These are phyloP conservation scores for Echeveria elegans DNA, from an alignment of 164 flowering plant species.

Conservation along the genomic window DNA sequence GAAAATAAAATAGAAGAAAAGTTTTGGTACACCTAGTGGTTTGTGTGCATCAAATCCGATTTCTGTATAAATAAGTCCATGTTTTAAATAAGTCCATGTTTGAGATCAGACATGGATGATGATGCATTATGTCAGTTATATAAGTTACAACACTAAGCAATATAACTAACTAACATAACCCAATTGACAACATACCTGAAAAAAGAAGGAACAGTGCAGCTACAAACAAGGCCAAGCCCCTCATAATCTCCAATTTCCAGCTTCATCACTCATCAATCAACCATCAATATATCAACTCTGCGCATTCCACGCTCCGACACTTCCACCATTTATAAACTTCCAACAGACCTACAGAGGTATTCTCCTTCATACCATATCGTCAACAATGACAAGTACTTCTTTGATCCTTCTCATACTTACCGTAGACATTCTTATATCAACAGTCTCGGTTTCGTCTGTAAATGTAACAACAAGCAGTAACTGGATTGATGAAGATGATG, in stretches of 20 bases:
- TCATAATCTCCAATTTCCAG: not conserved
- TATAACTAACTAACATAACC: too few relatives aligned
- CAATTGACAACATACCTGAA: not conserved
- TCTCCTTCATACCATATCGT: not conserved
- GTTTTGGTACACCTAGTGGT: too few relatives aligned
- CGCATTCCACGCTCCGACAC: not conserved
- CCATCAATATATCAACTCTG: not conserved
- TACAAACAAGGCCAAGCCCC: not conserved
- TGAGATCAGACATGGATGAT: too few relatives aligned
- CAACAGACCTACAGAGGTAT: not conserved
- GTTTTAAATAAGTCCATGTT: too few relatives aligned
- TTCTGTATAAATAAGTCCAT: too few relatives aligned
- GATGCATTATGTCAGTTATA: too few relatives aligned
- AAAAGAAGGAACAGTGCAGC: not conserved
- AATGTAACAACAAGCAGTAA: slow-evolving; percentile 17
- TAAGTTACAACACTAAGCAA: too few relatives aligned
- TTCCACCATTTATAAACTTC: not conserved
- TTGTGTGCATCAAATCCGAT: too few relatives aligned
- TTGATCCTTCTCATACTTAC: not conserved
- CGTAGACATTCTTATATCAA: not conserved
- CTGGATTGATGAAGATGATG: slow-evolving; percentile 17
- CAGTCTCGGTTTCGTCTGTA: not conserved
- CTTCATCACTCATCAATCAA: not conserved
- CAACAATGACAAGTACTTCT: not conserved
- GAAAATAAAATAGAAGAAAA: too few relatives aligned